phyloP scores from a whole-genome alignment of 192 early-diverging fungal species.

The Podila verticillata region DNA sequence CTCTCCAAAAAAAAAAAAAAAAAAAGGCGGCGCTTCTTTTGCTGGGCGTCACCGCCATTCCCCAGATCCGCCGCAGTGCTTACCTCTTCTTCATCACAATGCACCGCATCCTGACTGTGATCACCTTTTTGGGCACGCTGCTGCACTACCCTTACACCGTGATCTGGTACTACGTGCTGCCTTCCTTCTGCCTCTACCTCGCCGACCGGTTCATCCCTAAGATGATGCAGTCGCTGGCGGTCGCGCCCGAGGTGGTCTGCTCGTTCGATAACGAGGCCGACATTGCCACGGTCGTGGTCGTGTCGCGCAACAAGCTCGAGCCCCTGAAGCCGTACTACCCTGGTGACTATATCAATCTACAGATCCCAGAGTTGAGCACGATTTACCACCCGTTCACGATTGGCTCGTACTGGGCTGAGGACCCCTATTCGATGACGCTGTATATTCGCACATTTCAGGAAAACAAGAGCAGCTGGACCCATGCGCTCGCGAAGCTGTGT shows the following conservation, averaged over 20 bases:
- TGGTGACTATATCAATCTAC: constrained; percentile 39
- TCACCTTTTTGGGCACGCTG: constrained; percentile 37
- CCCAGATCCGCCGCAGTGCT: constrained; percentile 13
- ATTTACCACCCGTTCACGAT: constrained; percentile 46
- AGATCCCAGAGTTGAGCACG: constrained; percentile 31
- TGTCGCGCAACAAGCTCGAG: constrained; percentile 22
- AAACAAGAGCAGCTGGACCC: constrained; percentile 33
- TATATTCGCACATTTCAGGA: constrained; percentile 43
- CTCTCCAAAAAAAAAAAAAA: not conserved
- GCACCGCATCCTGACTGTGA: constrained; percentile 31
- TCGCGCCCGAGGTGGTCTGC: constrained; percentile 17
- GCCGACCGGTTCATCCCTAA: constrained; percentile 44
- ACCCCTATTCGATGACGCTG: constrained; percentile 47
- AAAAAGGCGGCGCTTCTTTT: constrained; percentile 9
- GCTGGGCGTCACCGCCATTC: constrained; percentile 15
- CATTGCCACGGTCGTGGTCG: constrained; percentile 22
- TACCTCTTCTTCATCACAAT: constrained; percentile 25
- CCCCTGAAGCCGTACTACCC: constrained; percentile 43
- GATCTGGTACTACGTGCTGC: constrained; percentile 49
- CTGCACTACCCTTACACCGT: constrained; percentile 48
- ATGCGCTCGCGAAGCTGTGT: constrained; percentile 26
- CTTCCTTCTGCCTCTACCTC: constrained; percentile 36
- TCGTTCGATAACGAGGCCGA: constrained; percentile 43
- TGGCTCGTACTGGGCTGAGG: constrained; percentile 44
- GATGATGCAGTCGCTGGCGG: constrained; percentile 26